Evolutionary conservation across 2,329 filamentous ascomycete genomes (phyloP).

Genomic region (Madurella mycetomatis): DNA sequence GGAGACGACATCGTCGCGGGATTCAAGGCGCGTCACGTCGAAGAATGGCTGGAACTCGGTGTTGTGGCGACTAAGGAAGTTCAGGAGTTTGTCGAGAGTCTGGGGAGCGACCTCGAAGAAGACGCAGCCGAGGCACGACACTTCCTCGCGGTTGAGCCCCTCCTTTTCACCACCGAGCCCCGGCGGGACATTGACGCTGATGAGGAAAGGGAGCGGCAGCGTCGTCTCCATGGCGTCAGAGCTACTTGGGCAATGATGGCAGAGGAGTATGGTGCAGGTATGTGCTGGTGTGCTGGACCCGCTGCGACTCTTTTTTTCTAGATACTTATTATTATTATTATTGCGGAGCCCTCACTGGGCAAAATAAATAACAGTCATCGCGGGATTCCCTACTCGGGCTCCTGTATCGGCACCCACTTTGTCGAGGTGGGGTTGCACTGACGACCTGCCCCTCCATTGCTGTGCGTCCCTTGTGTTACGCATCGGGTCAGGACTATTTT

Average conservation of each 20-base stretch:
- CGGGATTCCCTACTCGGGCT: constrained; percentile 11
- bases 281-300: neutral
- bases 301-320: neutral
- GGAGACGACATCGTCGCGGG: constrained; percentile 68
- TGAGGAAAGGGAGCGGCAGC: constrained; percentile 59
- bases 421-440: constrained; percentile 20
- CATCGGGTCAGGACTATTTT: neutral
- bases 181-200: constrained; percentile 51
- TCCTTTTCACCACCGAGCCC: constrained; percentile 43
- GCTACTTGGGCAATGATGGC: neutral
- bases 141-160: constrained; percentile 53
- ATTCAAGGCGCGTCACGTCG: constrained; percentile 66
- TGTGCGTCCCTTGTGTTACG: neutral
- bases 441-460: constrained; percentile 15
- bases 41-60: constrained; percentile 62
- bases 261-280: neutral
- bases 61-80: constrained; percentile 47
- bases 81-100: constrained; percentile 39
- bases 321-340: neutral
- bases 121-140: constrained; percentile 55
- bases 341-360: neutral
- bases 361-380: constrained; percentile 13
- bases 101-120: constrained; percentile 49
- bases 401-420: constrained; percentile 25
- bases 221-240: constrained; percentile 55